Base-by-base conservation (phyloP, 163 green algal species). In the Scenedesmus sp. region DNA sequence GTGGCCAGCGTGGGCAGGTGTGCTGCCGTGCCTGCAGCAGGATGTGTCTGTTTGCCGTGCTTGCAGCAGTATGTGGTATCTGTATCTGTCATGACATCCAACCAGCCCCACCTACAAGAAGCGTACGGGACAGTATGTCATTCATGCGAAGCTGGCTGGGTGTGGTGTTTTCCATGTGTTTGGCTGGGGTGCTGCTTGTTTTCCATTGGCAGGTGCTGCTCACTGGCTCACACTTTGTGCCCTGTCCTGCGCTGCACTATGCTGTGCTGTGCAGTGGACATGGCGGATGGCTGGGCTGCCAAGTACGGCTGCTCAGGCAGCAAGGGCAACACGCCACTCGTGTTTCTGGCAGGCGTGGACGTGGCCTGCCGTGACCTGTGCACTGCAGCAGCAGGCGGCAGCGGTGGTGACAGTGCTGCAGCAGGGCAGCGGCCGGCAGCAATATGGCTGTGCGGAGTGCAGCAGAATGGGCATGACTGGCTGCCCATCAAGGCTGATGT, bases 271-370 rank as follows among this genome's bases (percentile, higher is more conserved):
- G 73, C 73, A 82, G 73, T 82, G 35, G 73, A 46, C 18, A 82
- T 82, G 73, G 73, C 37, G 15, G 73, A 82, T n/a, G 73, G 0
- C 5, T 82, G 73, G 73, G 73, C 73, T 0, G 35, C 73, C 33
- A 82, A 49, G 33, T 82, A 82, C 35, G 73, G 73, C 73, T 82
- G 73, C 73, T 30, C 35, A 51, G 73, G 73, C 73, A 82, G 73
- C 73, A 82, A n/a, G 5, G 73, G 73, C 73, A 51, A 35, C 10
- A 51, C 35, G 0, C 73, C 73, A 6, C 73, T 44, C 13, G 37
- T 82, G 73, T 37, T 51, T 6, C 35, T 35, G 15, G 35, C 73
- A 51, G 37, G 73, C 35, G 73, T 30, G 37, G 35, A 20, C 10
- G 73, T 44, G 35, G 37, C 73, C 73, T 44, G 73, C 73, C 18